Evolutionary conservation across 169 alveolate species (phyloP).

Genomic region (Eimeria acervulina): DNA sequence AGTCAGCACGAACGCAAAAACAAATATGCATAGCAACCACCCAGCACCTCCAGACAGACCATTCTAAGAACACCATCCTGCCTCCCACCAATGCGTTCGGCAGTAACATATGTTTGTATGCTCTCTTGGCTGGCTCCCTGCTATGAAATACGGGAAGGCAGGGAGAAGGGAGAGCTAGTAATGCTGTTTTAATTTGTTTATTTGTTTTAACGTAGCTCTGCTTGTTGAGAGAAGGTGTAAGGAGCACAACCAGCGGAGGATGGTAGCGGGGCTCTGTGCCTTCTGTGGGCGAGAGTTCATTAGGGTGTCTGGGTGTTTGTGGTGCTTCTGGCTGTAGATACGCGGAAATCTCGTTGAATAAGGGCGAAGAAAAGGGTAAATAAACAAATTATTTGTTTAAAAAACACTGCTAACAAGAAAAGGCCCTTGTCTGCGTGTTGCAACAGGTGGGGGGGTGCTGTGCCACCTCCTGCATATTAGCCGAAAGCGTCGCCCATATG

Average conservation of each 20-base stretch:
- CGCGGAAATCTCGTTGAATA: background rate
- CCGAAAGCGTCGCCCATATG: too few relatives aligned
- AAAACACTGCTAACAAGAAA: background rate
- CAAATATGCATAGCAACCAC: background rate
- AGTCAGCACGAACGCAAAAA: background rate
- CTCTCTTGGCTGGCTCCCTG: background rate
- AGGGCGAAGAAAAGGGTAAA: background rate
- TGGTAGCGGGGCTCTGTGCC: slow-evolving; percentile 25
- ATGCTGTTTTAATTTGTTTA: background rate
- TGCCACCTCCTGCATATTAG: slow-evolving; percentile 46
- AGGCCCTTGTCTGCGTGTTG: background rate
- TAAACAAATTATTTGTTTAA: background rate
- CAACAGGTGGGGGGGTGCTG: slow-evolving; percentile 58
- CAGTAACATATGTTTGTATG: background rate
- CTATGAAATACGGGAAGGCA: background rate
- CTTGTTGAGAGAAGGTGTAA: background rate
- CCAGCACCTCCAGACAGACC: background rate
- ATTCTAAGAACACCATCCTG: background rate
- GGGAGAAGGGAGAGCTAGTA: background rate
- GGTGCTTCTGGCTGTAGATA: background rate
- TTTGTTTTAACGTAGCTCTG: background rate
- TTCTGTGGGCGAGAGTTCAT: slow-evolving; percentile 1
- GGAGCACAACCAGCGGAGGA: background rate
- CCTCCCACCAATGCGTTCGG: background rate
- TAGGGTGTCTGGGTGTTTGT: background rate